Evolutionary conservation across 2,329 filamentous ascomycete species (phyloP), one percentile per base, ranked within the genome.

Genomic region (Phialophora tarda): DNA sequence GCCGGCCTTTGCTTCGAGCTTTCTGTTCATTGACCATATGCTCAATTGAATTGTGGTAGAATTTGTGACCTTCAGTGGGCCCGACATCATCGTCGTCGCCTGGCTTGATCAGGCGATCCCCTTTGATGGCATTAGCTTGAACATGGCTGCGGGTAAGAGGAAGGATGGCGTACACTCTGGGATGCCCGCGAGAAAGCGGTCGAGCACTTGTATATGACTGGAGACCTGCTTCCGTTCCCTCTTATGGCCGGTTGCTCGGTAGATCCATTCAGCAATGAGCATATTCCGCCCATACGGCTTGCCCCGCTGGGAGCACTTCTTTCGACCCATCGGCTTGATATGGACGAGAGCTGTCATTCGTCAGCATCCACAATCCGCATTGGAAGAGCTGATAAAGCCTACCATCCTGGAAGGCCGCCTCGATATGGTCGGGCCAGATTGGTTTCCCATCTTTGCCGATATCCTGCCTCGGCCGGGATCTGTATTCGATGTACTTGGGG

Each of bases 131-230:
- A 34, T 68, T 21, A 67, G 58, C 57, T 44, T 55, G 34, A 17
- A 30, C 23, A 41, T 41, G 14, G 38, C 14, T n/a, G 24, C 59
- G 5, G 23, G 7, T n/a, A 60, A 21, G 32, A 24, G 10, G 21
- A 14, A 44, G 7, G 59, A 47, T 14, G 23, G 32, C 82, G 79
- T 75, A 86, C 84, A 85, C 66, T 81, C 77, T 30, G 82, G 81
- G 67, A 86, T 82, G 4, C 82, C 79, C 68, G 80, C 79, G 44
- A 88, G 77, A 66, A 85, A 83, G 12, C 80, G 82, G 74, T 86
- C 86, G 23, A 89, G 78, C 2, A 88, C 86, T 75, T 89, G 86
- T 28, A 88, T 82, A 73, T 89, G 86, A 71, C 86, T 89, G 0
- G 86, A 88, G 4, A 89, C 84, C 72, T 88, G 85, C 74, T 89